These are phyloP conservation scores for Crassisporium funariophilum DNA, from an alignment of 768 basidiomycete genomes.

Conservation along the genomic window DNA sequence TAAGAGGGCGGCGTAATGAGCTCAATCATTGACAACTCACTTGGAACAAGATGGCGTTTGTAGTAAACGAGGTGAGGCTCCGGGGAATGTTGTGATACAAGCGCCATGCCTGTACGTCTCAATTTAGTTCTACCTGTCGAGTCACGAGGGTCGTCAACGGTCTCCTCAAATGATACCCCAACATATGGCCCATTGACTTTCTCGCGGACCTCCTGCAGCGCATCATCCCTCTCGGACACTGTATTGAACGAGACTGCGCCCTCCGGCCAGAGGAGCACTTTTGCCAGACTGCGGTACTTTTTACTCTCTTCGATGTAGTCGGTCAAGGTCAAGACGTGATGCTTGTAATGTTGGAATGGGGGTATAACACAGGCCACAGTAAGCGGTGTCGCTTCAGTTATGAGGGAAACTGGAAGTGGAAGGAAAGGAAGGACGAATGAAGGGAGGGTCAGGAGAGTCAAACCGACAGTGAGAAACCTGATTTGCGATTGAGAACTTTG, in stretches of 20 bases:
- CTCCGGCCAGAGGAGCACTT: slow-evolving; percentile 80
- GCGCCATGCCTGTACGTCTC: slow-evolving; percentile 63
- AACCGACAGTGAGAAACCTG: slow-evolving; percentile 38
- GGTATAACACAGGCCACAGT: slow-evolving; percentile 73
- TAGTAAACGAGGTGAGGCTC: slow-evolving; percentile 57
- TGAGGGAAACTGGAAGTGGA: slow-evolving; percentile 40
- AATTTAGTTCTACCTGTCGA: slow-evolving; percentile 38
- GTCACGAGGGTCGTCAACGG: slow-evolving; percentile 40
- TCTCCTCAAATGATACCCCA: slow-evolving; percentile 76
- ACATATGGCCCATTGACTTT: slow-evolving; percentile 45
- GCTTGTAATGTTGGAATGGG: slow-evolving; percentile 39
- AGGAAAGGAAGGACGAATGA: slow-evolving; percentile 47
- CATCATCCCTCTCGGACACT: slow-evolving; percentile 46
- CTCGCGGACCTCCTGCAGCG: slow-evolving; percentile 46
- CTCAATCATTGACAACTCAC: slow-evolving; percentile 43
- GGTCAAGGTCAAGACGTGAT: slow-evolving; percentile 45
- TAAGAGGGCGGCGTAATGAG: slow-evolving; percentile 6
- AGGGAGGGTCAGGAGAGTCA: slow-evolving; percentile 55
- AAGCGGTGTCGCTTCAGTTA: slow-evolving; percentile 52
- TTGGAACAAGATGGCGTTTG: slow-evolving; percentile 76
- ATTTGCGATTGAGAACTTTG: slow-evolving; percentile 25
- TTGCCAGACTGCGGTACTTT: slow-evolving; percentile 45
- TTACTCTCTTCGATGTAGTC: slow-evolving; percentile 65
- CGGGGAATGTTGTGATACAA: slow-evolving; percentile 47
- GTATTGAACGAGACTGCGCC: slow-evolving; percentile 69